Evolutionary conservation across 176 grass and related monocot species (phyloP).

Genomic region (Microstegium vimineum): DNA sequence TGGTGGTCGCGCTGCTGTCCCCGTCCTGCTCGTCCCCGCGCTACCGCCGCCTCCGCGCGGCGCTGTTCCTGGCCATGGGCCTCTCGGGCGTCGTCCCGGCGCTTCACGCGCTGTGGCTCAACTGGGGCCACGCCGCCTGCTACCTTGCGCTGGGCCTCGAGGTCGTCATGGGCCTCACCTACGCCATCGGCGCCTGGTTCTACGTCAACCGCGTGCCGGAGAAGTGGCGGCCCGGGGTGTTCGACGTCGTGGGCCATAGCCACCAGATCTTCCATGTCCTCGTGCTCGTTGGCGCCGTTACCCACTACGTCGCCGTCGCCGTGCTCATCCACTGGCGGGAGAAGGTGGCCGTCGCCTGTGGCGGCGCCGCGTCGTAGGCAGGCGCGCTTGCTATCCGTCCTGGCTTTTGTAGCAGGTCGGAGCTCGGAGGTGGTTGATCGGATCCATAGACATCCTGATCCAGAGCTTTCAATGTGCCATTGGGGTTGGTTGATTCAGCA

Average conservation of each 20-base stretch:
- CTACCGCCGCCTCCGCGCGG: slow-evolving; percentile 67
- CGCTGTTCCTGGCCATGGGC: slow-evolving; percentile 78
- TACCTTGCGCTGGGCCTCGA: slow-evolving; percentile 65
- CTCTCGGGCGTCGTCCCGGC: slow-evolving; percentile 76
- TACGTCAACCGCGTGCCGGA: slow-evolving; percentile 90
- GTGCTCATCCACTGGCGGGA: slow-evolving; percentile 73
- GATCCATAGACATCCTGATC: not conserved
- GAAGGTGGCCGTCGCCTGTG: slow-evolving; percentile 36
- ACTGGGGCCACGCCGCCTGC: slow-evolving; percentile 66
- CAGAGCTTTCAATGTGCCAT: not conserved
- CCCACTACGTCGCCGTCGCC: slow-evolving; percentile 63
- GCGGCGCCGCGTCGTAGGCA: slow-evolving; percentile 14
- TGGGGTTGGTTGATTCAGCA: not conserved
- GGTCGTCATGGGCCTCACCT: slow-evolving; percentile 57
- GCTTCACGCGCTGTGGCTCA: slow-evolving; percentile 55
- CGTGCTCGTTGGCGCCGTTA: slow-evolving; percentile 67
- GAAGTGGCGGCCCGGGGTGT: slow-evolving; percentile 70
- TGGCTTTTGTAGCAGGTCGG: not conserved
- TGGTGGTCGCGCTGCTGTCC: slow-evolving; percentile 54
- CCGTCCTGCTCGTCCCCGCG: slow-evolving; percentile 59
- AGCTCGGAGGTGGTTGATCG: not conserved
- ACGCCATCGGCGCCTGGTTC: slow-evolving; percentile 58
- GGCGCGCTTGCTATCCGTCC: not conserved
- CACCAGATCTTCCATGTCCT: slow-evolving; percentile 98
- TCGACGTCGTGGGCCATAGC: slow-evolving; percentile 82